Evolutionary conservation across 169 alveolate species (phyloP), one percentile per base, ranked within the genome.

Genomic region (Besnoitia besnoiti): DNA sequence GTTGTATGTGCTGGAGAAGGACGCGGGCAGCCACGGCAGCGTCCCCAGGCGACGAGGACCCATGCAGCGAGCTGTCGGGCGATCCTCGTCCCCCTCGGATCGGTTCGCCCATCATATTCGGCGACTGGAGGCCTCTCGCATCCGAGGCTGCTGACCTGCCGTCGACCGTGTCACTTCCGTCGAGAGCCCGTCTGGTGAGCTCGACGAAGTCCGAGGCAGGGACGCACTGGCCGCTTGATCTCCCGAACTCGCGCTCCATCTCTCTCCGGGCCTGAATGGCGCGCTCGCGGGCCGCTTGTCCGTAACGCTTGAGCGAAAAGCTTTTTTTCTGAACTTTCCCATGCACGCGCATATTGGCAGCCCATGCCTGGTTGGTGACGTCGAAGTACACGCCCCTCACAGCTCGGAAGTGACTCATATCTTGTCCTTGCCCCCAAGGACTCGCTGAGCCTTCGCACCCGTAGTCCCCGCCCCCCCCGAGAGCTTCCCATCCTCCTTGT

Each of bases 321-420:
- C 87, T 77, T 39, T 40, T 77, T 55, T 77, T 77, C 87, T 77
- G 87, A 4, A 77, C 87, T 39, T 42, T 37, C 4, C 87, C 87
- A 14, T 77, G 35, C 61, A 77, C 87, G 3, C 87, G 10, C 87
- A 77, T 77, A 24, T 77, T 77, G 12, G 87, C 87, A 4, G 87
- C 87, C 87, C 87, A 77, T 27, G 87, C 87, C 21, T 77, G 87
- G 21, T 77, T 77, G 44, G 87, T 77, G 37, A 77, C 87, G 40
- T 77, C 87, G 55, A 77, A 77, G 40, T 77, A 77, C 55, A 77
- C 87, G 0, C 87, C 87, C 8, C 87, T 51, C n/a, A 77, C 87
- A 37, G 59, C 87, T 7, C 82, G 47, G n/a, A 55, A 55, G 33
- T 21, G 67, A n/a, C n/a, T n/a, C n/a, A n/a, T n/a, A n/a, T n/a